A percentile compares a stretch with the other conserved stretches of the same genome.
Conservation (phyloP, 2,329 filamentous ascomycete genomes). For the Grosmannia clavigera region DNA sequence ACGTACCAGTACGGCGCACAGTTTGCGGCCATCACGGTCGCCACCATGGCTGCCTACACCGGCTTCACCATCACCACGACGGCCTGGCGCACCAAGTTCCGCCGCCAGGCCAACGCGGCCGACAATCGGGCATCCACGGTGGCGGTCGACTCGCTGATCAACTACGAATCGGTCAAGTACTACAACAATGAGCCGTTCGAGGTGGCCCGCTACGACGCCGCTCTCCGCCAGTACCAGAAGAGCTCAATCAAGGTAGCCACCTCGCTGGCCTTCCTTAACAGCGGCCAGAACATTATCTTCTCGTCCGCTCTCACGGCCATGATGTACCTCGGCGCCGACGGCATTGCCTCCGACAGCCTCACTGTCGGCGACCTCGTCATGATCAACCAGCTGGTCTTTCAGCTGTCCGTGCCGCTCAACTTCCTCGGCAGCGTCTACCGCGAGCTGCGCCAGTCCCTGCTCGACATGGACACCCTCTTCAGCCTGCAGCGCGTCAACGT, state of each 20-base stretch:
- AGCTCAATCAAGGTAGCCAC: constrained; percentile 96
- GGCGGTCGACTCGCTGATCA: constrained; percentile 92
- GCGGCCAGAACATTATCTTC: constrained; percentile 94
- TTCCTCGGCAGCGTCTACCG: constrained; percentile 97
- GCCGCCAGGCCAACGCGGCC: constrained; percentile 86
- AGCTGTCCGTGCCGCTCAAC: constrained; percentile 91
- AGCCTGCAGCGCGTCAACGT: constrained; percentile 95
- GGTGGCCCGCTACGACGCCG: constrained; percentile 78
- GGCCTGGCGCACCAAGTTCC: constrained; percentile 92
- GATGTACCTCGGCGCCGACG: constrained; percentile 95
- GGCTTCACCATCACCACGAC: constrained; percentile 97
- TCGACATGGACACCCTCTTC: constrained; percentile 98
- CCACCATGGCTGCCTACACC: constrained; percentile 88
- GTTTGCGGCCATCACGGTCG: constrained; percentile 80
- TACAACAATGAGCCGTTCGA: constrained; percentile 99
- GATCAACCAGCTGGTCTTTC: constrained; percentile 98
- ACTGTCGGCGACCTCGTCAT: constrained; percentile 96
- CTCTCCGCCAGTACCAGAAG: constrained; percentile 75
- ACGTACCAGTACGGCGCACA: constrained; percentile 90
- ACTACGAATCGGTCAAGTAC: constrained; percentile 98
- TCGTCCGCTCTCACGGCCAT: constrained; percentile 85
- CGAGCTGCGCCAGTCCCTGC: constrained; percentile 81
- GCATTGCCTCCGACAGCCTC: constrained; percentile 66
- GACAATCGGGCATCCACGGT: constrained; percentile 94
- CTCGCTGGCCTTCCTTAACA: constrained; percentile 84